Evolutionary conservation across 495 filamentous ascomycete genomes (phyloP), one percentile per base, ranked within the genome.

Genomic region (Letharia columbiana): DNA sequence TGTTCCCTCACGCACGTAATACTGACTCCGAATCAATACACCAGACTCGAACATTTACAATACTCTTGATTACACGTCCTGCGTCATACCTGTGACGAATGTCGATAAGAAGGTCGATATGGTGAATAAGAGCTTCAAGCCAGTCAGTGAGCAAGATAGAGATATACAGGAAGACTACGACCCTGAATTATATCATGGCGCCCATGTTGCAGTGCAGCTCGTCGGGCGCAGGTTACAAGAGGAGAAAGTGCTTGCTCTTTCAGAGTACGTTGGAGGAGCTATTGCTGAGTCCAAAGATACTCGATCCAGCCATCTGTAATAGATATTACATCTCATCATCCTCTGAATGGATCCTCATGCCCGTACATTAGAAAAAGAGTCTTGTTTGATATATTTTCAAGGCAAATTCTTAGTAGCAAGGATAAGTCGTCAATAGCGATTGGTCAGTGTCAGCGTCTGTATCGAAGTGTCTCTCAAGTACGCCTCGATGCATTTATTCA

Each of bases 11-110:
- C 20, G 17, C 5, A n/a, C n/a, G 47, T 9, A 10, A 28, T 50
- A 28, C 47, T 50, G 47, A 50, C n/a, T n/a, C 3, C 10, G 47
- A 50, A 23, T 50, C 17, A 10, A 20, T n/a, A n/a, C 0, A 20
- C 8, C n/a, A 50, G 47, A 87, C 66, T 77, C 78, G 2, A 70
- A 65, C 2, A 80, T 81, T 65, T 75, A 85, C 33, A 87, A 87
- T 71, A 40, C 81, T 12, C 67, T 87, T 44, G 85, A 88, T 68
- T 87, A 87, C 65, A 83, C 80, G 31, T 74, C 76, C 37, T 78
- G 84, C 4, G 76, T 80, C n/a, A 69, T 88, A 60, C 86, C 86
- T 4, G 83, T 88, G 6, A 85, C 82, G 0, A 78, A 72, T 28
- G 82, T 78, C 7, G 80, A 85, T 66, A 83, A 85, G 71, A 69